phyloP scores from a whole-genome alignment of 768 basidiomycete genomes.

The Strobilomyces dryophilus region DNA sequence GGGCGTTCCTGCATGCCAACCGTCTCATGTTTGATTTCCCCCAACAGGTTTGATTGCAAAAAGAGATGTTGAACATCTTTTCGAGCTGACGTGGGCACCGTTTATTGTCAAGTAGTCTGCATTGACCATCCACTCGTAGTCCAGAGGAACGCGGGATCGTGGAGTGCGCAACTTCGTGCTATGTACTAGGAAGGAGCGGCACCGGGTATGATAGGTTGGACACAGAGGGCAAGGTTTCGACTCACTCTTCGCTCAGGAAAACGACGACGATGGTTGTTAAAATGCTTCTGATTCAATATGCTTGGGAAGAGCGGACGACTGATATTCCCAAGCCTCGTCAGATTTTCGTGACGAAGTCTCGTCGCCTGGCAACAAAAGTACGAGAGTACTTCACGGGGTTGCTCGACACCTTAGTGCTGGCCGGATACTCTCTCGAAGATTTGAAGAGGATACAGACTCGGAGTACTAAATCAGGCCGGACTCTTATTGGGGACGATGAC shows the following conservation, averaged over 20 bases:
- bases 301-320: conserved; percentile 35
- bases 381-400: conserved; percentile 59
- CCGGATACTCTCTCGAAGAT: conserved; percentile 35
- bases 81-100: conserved; percentile 22
- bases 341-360: conserved; percentile 70
- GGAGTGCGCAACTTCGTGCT: conserved; percentile 56
- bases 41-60: conserved; percentile 22
- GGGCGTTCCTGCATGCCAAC: background rate
- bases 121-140: conserved; percentile 19
- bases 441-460: conserved; percentile 28
- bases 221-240: background rate
- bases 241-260: conserved; percentile 41
- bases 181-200: conserved; percentile 67
- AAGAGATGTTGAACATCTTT: conserved; percentile 26
- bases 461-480: conserved; percentile 22
- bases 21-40: background rate
- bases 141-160: conserved; percentile 53
- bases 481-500: conserved; percentile 22
- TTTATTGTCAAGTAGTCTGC: conserved; percentile 13
- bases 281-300: conserved; percentile 62
- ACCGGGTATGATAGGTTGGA: conserved; percentile 49
- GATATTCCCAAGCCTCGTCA: conserved; percentile 52
- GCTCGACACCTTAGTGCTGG: conserved; percentile 39
- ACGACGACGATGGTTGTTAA: conserved; percentile 76
- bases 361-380: conserved; percentile 66